These are phyloP conservation scores for Osmanthus fragrans DNA, from an alignment of 257 asterid species.

Conservation along the genomic window DNA sequence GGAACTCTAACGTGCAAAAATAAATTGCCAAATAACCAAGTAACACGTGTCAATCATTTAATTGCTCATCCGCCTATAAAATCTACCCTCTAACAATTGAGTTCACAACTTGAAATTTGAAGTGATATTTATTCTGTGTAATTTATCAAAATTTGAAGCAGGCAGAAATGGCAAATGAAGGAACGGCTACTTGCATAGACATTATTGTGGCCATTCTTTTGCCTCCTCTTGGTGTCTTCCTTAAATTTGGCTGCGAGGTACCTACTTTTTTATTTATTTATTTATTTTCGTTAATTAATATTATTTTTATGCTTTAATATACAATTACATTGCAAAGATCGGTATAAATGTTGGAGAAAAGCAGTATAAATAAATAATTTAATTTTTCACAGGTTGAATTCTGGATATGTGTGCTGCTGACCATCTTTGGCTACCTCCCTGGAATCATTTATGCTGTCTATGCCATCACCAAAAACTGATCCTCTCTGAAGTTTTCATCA, in stretches of 20 bases:
- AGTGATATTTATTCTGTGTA: neutral
- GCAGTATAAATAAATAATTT: no score
- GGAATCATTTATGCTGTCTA: slow-evolving; percentile 75
- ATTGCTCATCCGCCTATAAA: neutral
- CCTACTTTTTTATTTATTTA: no score
- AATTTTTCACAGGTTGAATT: slow-evolving; percentile 52
- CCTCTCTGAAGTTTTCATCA: neutral
- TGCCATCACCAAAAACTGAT: slow-evolving; percentile 61
- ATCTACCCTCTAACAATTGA: neutral
- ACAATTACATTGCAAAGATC: no score
- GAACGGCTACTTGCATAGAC: slow-evolving; percentile 57
- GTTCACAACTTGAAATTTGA: neutral
- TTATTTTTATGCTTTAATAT: no score
- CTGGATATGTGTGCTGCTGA: slow-evolving; percentile 77
- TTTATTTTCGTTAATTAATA: no score
- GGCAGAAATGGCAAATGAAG: slow-evolving; percentile 38
- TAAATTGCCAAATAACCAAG: neutral
- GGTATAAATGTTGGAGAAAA: no score
- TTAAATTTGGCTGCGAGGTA: slow-evolving; percentile 77
- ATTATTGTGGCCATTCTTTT: slow-evolving; percentile 68
- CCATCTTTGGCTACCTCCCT: slow-evolving; percentile 74
- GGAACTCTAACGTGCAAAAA: neutral
- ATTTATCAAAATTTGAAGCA: neutral
- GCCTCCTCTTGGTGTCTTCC: slow-evolving; percentile 91
- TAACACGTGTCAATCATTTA: neutral